Evolutionary conservation across 345 rosid genomes (phyloP).

Genomic region (Populus euphratica): DNA sequence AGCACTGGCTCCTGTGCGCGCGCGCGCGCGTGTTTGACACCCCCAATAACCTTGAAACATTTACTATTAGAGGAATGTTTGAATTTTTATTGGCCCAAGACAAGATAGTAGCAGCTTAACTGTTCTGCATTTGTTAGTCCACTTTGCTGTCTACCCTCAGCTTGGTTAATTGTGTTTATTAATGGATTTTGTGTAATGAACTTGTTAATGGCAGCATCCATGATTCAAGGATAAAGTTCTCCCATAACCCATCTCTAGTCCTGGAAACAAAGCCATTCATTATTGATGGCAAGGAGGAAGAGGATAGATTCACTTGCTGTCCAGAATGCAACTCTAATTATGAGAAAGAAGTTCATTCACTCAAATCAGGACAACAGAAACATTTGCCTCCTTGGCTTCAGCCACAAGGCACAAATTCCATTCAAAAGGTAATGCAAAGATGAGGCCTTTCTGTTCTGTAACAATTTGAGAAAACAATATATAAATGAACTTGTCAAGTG

Average conservation of each 20-base stretch:
- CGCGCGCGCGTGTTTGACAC: not conserved
- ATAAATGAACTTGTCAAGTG: not conserved
- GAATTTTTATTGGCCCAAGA: not conserved
- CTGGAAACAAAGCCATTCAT: constrained; percentile 50
- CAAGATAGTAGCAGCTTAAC: not conserved
- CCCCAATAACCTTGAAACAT: not conserved
- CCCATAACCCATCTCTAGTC: constrained; percentile 35
- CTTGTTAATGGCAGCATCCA: constrained; percentile 35
- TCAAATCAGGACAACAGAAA: constrained; percentile 49
- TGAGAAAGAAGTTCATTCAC: constrained; percentile 63
- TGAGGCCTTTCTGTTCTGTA: not conserved
- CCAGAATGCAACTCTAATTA: constrained; percentile 67
- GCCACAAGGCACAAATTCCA: constrained; percentile 35
- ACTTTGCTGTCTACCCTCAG: not conserved
- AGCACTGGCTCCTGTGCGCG: not conserved
- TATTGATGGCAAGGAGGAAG: constrained; percentile 40
- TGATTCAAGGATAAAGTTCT: constrained; percentile 36
- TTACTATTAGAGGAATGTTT: not conserved
- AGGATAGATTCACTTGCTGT: constrained; percentile 54
- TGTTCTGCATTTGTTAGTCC: not conserved
- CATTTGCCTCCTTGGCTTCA: constrained; percentile 70
- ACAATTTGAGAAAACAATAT: no score
- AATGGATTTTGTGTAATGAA: not conserved
- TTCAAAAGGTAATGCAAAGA: constrained; percentile 44
- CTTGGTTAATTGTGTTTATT: not conserved